phyloP scores from a whole-genome alignment of 2,329 filamentous ascomycete species.

The Aspergillus tamarii region DNA sequence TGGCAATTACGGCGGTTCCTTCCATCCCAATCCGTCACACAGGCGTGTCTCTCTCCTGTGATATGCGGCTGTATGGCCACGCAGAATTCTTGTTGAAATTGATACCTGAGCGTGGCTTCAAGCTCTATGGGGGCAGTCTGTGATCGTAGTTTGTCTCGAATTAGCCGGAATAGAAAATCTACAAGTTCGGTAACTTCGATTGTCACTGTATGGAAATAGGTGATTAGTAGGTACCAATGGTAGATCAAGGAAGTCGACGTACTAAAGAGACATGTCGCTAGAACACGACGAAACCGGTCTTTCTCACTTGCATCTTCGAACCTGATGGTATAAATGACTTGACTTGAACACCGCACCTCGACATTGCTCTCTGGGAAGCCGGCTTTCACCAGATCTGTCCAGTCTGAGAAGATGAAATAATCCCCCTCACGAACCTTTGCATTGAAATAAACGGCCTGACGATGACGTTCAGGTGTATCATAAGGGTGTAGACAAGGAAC shows the following conservation, averaged over 20 bases:
- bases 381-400: slow-evolving; percentile 17
- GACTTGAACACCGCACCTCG: slow-evolving; percentile 27
- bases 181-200: slow-evolving; percentile 29
- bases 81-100: slow-evolving; percentile 30
- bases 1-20: slow-evolving; percentile 27
- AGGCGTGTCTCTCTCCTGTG: slow-evolving; percentile 34
- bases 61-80: slow-evolving; percentile 18
- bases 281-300: slow-evolving; percentile 38
- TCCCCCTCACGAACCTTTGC: slow-evolving; percentile 29
- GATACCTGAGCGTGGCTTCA: slow-evolving; percentile 26
- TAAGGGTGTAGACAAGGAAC: slow-evolving; percentile 32
- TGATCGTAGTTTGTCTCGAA: slow-evolving; percentile 35
- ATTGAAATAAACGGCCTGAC: slow-evolving; percentile 38
- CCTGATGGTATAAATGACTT: slow-evolving; percentile 23
- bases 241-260: slow-evolving; percentile 11
- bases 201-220: slow-evolving; percentile 21
- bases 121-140: slow-evolving; percentile 16
- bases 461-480: slow-evolving; percentile 40
- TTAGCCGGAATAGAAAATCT: slow-evolving; percentile 38
- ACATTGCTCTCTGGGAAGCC: slow-evolving; percentile 16
- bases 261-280: slow-evolving; percentile 38
- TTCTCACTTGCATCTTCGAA: slow-evolving; percentile 31
- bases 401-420: slow-evolving; percentile 42
- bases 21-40: slow-evolving; percentile 37
- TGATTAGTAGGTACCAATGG: not conserved